Evolutionary conservation across 2,329 filamentous ascomycete species (phyloP), one percentile per base, ranked within the genome.

Genomic region (Didymella lethalis): DNA sequence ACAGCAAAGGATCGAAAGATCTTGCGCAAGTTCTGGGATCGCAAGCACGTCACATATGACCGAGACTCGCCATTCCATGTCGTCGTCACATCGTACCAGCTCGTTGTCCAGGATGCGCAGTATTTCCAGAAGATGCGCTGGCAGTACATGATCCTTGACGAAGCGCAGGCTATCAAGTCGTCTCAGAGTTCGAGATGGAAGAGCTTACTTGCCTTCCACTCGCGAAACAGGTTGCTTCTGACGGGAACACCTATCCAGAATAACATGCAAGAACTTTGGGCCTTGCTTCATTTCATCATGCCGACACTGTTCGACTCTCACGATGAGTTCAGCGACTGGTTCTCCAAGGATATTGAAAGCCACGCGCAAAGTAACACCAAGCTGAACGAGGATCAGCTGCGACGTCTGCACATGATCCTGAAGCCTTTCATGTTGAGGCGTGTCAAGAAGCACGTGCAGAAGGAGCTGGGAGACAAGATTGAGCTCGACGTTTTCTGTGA

Each of bases 61-160:
- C 92, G 91, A 72, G 93, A 97, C 58, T 93, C 93, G 0, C 89
- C 93, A 14, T 98, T 99, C 82, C 95, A 99, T 74, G 93, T 99
- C 51, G 87, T 97, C 50, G 89, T 99, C 47, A 99, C 95, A 0
- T 98, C 94, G 0, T 99, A 99, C 77, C 95, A 99, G 78, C 84
- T 99, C 36, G 95, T 99, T 26, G 95, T 99, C 20, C 91, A 93
- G 26, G 95, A 99, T 75, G 92, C 96, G 1, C 89, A 93, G 60
- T 99, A 99, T 78, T 98, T 99, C 82, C 94, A 97, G 79, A 98
- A 98, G 83, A 95, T 99, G 85, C 91, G 91, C 70, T 99, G 95
- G 95, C 95, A 98, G 80, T 98, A 99, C 82, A 99, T 99, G 95
- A 97, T 99, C 77, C 86, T 99, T 40, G 95, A 99, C 70, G 95